Conservation (phyloP, 768 basidiomycete species). For the Leccinum subgranulosum region DNA sequence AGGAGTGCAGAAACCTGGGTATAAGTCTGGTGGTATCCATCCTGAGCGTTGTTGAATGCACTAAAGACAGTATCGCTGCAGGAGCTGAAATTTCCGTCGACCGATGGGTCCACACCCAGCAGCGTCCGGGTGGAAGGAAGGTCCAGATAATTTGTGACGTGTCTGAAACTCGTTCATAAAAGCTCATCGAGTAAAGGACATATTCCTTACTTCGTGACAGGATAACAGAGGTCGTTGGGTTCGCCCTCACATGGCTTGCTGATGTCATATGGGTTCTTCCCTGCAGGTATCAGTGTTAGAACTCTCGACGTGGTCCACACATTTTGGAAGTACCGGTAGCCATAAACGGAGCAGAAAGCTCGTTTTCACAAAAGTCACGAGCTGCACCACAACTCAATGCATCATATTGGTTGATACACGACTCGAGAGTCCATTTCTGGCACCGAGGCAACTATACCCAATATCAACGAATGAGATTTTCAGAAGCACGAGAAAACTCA, state of each 20-base stretch:
- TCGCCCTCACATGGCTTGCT: constrained; percentile 54
- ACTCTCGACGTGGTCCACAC: not conserved
- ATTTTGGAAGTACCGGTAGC: constrained; percentile 31
- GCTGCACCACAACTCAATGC: constrained; percentile 66
- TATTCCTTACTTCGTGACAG: constrained; percentile 41
- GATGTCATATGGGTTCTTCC: constrained; percentile 67
- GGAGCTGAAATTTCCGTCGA: constrained; percentile 38
- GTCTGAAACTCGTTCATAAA: constrained; percentile 33
- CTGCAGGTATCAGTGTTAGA: constrained; percentile 19
- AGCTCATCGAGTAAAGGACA: not conserved
- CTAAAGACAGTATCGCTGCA: constrained; percentile 41
- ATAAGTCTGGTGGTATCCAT: constrained; percentile 32
- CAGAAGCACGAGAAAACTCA: constrained; percentile 15
- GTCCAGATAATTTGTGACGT: constrained; percentile 61
- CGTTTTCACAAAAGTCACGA: constrained; percentile 58
- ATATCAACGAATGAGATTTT: not conserved
- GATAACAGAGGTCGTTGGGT: constrained; percentile 57
- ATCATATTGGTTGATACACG: constrained; percentile 69
- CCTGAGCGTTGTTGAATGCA: constrained; percentile 48
- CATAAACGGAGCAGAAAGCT: constrained; percentile 31
- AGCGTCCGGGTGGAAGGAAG: constrained; percentile 46
- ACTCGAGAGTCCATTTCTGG: constrained; percentile 49
- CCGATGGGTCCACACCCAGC: constrained; percentile 60
- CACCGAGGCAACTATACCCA: constrained; percentile 65
- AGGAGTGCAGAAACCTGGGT: constrained; percentile 50